Evolutionary conservation across 371 early-diverging fungal species (phyloP), one percentile per base, ranked within the genome.

Genomic region (Apophysomyces ossiformis): DNA sequence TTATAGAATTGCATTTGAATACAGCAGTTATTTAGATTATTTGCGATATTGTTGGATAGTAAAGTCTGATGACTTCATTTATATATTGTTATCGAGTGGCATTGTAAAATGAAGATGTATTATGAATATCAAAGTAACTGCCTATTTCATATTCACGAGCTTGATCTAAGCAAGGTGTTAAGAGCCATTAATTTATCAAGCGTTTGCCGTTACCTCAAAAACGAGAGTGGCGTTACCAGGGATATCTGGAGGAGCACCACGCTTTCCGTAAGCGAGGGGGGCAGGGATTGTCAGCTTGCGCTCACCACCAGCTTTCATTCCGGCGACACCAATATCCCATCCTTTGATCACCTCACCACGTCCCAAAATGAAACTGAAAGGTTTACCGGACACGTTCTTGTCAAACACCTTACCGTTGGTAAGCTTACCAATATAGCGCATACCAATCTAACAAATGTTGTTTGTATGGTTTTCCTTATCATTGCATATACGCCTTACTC

Each of bases 361-460:
- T 11, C 96, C 97, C 43, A 98, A 85, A 15, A 82, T 82, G 85
- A 97, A 97, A 69, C 62, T 76, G 83, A 98, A 96, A 6, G 98
- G 96, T 76, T 89, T 89, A 43, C 98, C 97, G 67, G 85, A 87
- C 58, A 88, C 87, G 84, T 96, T 96, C 76, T 90, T 84, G 83
- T 98, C 99, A 82, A 98, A 96, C 15, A 93, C 92, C 82, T 95
- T 97, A 69, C 97, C 97, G 80, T 85, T 94, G 61, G 85, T 85
- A 59, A 97, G 87, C 68, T 89, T 89, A 63, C 96, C 98, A 70
- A 96, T 91, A 84, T 97, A 97, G 70, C 96, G 93, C 81, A 96
- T 90, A 50, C 88, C 87, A 50, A 91, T 72, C 76, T 73, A 70
- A 41, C 4, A 56, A 60, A 12, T 44, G 1, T 54, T 16, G 15